Evolutionary conservation across 768 basidiomycete species (phyloP).

Genomic region (Lactarius trivialis): DNA sequence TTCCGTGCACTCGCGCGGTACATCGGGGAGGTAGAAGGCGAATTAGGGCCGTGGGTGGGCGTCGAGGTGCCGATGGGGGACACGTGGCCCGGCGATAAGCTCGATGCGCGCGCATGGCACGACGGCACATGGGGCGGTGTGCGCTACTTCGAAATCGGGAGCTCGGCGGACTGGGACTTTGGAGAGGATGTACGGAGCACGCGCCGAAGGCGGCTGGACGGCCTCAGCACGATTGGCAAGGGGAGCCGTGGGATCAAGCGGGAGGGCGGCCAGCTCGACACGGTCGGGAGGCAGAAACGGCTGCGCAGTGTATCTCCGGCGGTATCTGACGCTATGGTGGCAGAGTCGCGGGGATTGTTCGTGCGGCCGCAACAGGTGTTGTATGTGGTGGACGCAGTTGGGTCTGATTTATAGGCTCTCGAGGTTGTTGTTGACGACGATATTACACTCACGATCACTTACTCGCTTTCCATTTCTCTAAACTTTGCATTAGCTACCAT

Average conservation of each 20-base stretch:
- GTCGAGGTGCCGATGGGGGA: slow-evolving; percentile 77
- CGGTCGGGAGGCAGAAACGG: slow-evolving; percentile 45
- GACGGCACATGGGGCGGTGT: slow-evolving; percentile 80
- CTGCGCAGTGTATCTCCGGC: slow-evolving; percentile 64
- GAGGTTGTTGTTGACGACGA: background rate
- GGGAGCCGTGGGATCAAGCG: slow-evolving; percentile 37
- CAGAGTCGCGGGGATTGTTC: slow-evolving; percentile 70
- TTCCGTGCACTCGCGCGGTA: slow-evolving; percentile 86
- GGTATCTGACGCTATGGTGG: slow-evolving; percentile 46
- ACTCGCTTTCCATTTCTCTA: slow-evolving; percentile 4
- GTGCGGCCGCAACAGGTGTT: slow-evolving; percentile 82
- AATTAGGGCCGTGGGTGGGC: slow-evolving; percentile 82
- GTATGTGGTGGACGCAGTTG: slow-evolving; percentile 81
- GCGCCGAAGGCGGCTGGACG: slow-evolving; percentile 37
- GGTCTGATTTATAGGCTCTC: slow-evolving; percentile 20
- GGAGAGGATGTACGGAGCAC: slow-evolving; percentile 37
- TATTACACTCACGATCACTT: slow-evolving; percentile 9
- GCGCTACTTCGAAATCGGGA: slow-evolving; percentile 75
- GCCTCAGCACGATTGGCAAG: slow-evolving; percentile 33
- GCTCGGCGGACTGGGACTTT: slow-evolving; percentile 58
- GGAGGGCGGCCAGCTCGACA: slow-evolving; percentile 50
- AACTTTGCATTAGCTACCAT: slow-evolving; percentile 7
- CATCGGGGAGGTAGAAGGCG: slow-evolving; percentile 80
- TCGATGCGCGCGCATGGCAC: slow-evolving; percentile 73
- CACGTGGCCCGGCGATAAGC: slow-evolving; percentile 43